Conservation (phyloP, 2,329 filamentous ascomycete species). For the Tolypocladium ophioglossoides region DNA sequence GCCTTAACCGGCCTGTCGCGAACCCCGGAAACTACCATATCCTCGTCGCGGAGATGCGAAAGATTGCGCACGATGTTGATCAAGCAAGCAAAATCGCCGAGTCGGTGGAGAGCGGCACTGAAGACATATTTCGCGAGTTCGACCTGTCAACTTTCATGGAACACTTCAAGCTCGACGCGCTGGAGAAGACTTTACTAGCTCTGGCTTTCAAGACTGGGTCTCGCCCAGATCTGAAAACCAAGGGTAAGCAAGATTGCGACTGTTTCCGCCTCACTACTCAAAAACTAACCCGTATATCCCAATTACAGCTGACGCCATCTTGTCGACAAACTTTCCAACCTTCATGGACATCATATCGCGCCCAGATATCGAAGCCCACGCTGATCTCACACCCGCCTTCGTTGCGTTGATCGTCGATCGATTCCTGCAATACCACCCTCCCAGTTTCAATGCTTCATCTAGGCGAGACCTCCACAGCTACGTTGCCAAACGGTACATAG, state of each 20-base stretch:
- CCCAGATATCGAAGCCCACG: conserved; percentile 50
- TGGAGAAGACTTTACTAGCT: conserved; percentile 79
- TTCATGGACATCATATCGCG: conserved; percentile 70
- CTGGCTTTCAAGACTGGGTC: conserved; percentile 79
- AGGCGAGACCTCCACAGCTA: conserved; percentile 60
- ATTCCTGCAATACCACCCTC: conserved; percentile 77
- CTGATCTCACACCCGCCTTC: conserved; percentile 57
- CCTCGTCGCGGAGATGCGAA: conserved; percentile 73
- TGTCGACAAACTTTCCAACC: conserved; percentile 66
- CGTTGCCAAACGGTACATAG: conserved; percentile 57
- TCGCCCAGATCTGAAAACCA: conserved; percentile 73
- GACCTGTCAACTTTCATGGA: conserved; percentile 93
- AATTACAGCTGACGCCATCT: conserved; percentile 72
- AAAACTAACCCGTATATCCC: conserved; percentile 30
- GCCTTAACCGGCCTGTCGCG: conserved; percentile 59
- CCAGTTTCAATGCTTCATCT: conserved; percentile 69
- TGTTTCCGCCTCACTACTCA: conserved; percentile 17
- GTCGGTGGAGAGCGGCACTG: conserved; percentile 79
- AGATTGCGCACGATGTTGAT: conserved; percentile 68
- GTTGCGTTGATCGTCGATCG: conserved; percentile 75
- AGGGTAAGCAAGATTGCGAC: conserved; percentile 51
- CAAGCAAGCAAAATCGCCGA: conserved; percentile 89
- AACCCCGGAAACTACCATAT: conserved; percentile 77
- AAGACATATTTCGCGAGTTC: conserved; percentile 91
- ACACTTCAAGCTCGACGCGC: conserved; percentile 84